Evolutionary conservation across 2,329 filamentous ascomycete genomes (phyloP), one percentile per base, ranked within the genome.

Genomic region (Cytospora piceicola): DNA sequence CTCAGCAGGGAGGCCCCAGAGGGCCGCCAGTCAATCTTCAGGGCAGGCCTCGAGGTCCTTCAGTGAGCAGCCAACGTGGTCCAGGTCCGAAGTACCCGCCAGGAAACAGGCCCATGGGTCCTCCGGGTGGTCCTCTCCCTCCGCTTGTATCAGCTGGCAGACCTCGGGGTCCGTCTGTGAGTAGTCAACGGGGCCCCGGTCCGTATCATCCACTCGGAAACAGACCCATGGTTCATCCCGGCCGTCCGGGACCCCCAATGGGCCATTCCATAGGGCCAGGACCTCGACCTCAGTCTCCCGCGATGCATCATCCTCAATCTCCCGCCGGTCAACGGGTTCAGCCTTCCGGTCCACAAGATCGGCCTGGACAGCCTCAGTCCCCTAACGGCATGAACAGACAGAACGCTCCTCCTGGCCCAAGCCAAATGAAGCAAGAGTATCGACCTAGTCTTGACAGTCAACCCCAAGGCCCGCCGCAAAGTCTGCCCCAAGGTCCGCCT

Each of bases 21-120:
- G 85, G 85, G 46, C 85, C 82, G 67, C 84, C 85, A 4, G 77
- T 88, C 60, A 86, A 83, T 68, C 78, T 80, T 20, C 74, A 71
- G 67, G 73, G 72, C 8, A 74, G 76, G 22, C 75, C 76, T 17
- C 76, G 74, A 66, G 73, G 70, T 42, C 73, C 74, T 58, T 72
- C 74, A 34, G 73, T 73, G 63, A 76, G 77, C 65, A 74, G 77
- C 46, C 76, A 80, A 32, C 79, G 78, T 76, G 77, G 75, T 3
- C 78, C 79, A 8, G 74, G 76, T 20, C 76, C 76, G 30, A 76
- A 74, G 64, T 73, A 70, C 53, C 72, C 72, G 42, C 72, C 74
- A 32, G 73, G 73, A 61, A 75, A 77, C 64, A 74, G 78, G 51
- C 76, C 79, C 29, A 79, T 78, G 77, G 77, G 75, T 3, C 78